These are phyloP conservation scores for Starmera amethionina DNA, from an alignment of 805 yeast genomes.

Conservation along the genomic window DNA sequence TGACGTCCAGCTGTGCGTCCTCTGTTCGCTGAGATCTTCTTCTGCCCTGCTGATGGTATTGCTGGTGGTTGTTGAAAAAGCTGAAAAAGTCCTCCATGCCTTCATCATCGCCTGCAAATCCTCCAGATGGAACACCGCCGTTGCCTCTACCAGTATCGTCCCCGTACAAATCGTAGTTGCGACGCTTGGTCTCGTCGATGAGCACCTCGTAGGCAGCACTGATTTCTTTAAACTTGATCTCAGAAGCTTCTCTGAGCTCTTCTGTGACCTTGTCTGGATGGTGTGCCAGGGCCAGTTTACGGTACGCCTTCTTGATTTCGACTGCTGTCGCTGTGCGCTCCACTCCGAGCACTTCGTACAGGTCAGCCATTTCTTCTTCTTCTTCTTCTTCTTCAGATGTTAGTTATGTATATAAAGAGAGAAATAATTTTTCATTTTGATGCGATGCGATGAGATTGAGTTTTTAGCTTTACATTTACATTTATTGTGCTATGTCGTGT, in stretches of 20 bases:
- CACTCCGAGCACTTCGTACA: constrained; percentile 65
- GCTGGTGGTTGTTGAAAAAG: constrained; percentile 35
- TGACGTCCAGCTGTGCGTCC: constrained; percentile 59
- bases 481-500: too few relatives aligned
- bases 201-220: constrained; percentile 79
- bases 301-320: constrained; percentile 79
- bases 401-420: too few relatives aligned
- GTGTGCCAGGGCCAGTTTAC: constrained; percentile 68
- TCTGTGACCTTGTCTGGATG: constrained; percentile 87
- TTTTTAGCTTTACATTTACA: too few relatives aligned
- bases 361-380: constrained; percentile 8
- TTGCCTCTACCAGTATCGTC: constrained; percentile 24
- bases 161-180: constrained; percentile 51
- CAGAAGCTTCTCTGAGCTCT: constrained; percentile 60
- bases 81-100: constrained; percentile 69
- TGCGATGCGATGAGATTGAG: too few relatives aligned
- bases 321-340: constrained; percentile 49
- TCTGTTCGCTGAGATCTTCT: constrained; percentile 33
- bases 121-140: constrained; percentile 26
- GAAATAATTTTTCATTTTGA: too few relatives aligned
- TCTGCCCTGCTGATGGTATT: constrained; percentile 4
- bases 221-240: constrained; percentile 71
- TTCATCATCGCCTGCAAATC: constrained; percentile 25
- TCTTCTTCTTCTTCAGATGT: background rate
- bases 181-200: constrained; percentile 55